Conservation (phyloP, 179 eudicot species). For the Beta macrorhiza region DNA sequence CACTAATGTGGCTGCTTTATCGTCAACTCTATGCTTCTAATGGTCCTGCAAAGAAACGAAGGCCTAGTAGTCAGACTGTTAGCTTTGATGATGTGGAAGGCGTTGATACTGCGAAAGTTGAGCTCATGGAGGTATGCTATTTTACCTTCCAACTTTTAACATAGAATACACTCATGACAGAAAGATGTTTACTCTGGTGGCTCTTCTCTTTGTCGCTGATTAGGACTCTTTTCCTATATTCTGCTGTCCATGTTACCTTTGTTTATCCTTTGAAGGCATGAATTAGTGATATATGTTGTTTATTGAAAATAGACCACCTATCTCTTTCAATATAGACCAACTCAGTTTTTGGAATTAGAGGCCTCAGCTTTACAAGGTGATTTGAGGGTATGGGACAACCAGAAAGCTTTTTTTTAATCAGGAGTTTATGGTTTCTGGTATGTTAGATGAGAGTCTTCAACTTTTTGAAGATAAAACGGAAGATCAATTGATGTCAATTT, state of each 20-base stretch:
- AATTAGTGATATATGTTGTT: background rate
- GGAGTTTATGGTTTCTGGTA: background rate
- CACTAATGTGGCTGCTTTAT: constrained; percentile 89
- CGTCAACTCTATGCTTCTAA: constrained; percentile 84
- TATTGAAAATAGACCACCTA: background rate
- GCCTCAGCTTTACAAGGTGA: background rate
- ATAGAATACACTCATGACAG: background rate
- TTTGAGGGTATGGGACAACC: constrained; percentile 6
- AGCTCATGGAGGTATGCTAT: constrained; percentile 90
- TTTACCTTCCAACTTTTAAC: background rate
- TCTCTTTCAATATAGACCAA: background rate
- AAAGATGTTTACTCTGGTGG: background rate
- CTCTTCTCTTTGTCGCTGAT: background rate
- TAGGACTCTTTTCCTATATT: background rate
- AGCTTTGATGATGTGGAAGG: constrained; percentile 97
- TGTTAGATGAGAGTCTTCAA: background rate
- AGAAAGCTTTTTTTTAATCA: background rate
- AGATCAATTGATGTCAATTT: background rate
- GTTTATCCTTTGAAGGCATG: background rate
- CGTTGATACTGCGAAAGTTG: constrained; percentile 90
- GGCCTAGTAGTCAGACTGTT: constrained; percentile 62
- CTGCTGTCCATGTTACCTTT: background rate
- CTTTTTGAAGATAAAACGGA: background rate
- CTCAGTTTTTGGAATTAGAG: background rate
- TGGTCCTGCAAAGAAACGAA: constrained; percentile 74